Evolutionary conservation across 495 filamentous ascomycete species (phyloP).

Genomic region (Aspergillus hancockii): DNA sequence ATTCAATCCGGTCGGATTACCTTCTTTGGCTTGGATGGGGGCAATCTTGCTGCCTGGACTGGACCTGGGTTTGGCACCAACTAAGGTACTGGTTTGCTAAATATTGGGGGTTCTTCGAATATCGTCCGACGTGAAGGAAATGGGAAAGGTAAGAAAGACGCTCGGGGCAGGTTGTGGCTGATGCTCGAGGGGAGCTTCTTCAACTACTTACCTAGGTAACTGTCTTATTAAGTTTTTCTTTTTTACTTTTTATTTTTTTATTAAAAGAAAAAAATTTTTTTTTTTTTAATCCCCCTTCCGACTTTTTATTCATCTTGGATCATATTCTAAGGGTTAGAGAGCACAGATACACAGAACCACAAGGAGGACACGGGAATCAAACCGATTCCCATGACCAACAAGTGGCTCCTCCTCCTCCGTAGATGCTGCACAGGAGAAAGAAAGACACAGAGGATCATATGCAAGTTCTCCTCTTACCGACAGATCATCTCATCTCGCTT

Average conservation of each 20-base stretch:
- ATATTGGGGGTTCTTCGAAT: background rate
- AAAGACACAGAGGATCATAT: background rate
- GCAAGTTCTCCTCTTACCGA: background rate
- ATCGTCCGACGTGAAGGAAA: background rate
- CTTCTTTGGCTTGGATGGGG: background rate
- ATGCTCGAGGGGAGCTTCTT: background rate
- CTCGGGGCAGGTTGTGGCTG: background rate
- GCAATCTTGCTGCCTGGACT: conserved; percentile 5
- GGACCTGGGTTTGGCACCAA: background rate
- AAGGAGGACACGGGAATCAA: too few relatives aligned
- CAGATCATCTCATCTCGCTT: background rate
- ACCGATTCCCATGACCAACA: too few relatives aligned
- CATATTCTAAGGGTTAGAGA: too few relatives aligned
- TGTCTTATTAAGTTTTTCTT: background rate
- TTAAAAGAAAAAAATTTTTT: too few relatives aligned
- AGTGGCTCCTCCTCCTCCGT: background rate
- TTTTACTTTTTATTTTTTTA: background rate
- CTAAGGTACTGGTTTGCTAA: conserved; percentile 3
- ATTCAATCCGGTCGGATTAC: conserved; percentile 4
- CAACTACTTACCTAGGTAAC: background rate
- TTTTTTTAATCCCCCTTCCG: too few relatives aligned
- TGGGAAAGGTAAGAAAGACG: background rate
- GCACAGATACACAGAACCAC: too few relatives aligned
- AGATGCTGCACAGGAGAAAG: background rate
- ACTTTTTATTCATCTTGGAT: too few relatives aligned